Base-by-base conservation (phyloP, 257 asterid genomes). In the Misopates orontium region DNA sequence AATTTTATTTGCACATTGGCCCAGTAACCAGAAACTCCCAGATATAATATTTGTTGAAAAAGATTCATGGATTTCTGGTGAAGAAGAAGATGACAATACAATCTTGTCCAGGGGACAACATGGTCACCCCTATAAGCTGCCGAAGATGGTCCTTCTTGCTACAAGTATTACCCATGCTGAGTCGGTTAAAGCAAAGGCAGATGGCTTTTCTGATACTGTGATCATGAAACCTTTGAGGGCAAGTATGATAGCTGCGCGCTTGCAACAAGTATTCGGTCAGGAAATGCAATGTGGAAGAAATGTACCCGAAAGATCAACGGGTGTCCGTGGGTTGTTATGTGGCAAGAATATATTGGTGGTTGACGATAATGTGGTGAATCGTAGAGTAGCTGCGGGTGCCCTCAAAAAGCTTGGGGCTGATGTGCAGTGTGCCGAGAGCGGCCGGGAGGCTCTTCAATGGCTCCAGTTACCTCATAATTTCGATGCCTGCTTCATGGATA, bases 401-500 rank as follows among this genome's bases (percentile, higher is more conserved):
- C 84, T 92, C 14, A 86, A 85, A 56, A 92, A 89, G 62, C 87
- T 85, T 17, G 98, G 98, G 39, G 97, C 97, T 4, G 76, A 72
- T 5, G 95, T 89, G n/a, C 80, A 68, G 73, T 92, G 98, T 45
- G 98, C 84, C 14, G 87, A 80, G 73, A 92, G 97, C 62, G 98
- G 97, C 17, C 84, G 79, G 47, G 93, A 82, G 69, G 98, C 97
- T 47, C 88, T 92, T 16, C 56, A 75, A 39, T 84, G 81, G 80
- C 95, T 92, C 51, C 84, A 84, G 79, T 56, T 87, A 44, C 98
- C 98, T 0, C 97, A 92, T 28, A 77, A 67, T 59, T 92, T 87
- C 42, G 91, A 88, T 47, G 98, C 97, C 9, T 92, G 98, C 79
- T 92, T 92, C 74, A 92, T 92, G 98, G 98, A 92, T 74, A 87